Conservation (phyloP, 2,329 filamentous ascomycete genomes). For the Orbilia brochopaga region DNA sequence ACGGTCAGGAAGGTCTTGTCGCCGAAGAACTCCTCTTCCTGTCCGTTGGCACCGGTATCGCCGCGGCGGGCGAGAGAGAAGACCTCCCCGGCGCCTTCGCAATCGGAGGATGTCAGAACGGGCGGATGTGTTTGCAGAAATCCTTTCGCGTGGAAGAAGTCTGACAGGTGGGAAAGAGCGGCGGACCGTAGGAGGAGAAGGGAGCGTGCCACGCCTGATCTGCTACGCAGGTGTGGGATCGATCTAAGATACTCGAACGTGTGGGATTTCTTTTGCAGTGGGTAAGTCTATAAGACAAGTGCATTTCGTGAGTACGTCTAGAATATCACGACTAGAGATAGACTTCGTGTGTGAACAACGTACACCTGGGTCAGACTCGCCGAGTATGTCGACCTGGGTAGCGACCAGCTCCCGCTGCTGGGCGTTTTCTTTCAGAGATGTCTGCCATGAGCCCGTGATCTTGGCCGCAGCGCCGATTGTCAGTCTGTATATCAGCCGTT, state of each 20-base stretch:
- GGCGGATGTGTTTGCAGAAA: slow-evolving; percentile 89
- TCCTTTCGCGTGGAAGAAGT: slow-evolving; percentile 73
- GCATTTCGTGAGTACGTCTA: background rate
- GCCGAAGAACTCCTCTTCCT: slow-evolving; percentile 71
- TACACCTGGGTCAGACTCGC: slow-evolving; percentile 79
- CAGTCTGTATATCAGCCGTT: slow-evolving; percentile 64
- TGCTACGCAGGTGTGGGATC: slow-evolving; percentile 82
- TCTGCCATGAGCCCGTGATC: slow-evolving; percentile 76
- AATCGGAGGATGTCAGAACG: slow-evolving; percentile 94
- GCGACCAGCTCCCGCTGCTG: slow-evolving; percentile 84
- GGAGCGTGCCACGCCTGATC: slow-evolving; percentile 79
- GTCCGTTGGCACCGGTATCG: slow-evolving; percentile 51
- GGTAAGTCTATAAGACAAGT: slow-evolving; percentile 70
- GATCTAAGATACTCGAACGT: slow-evolving; percentile 85
- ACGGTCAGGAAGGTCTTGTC: slow-evolving; percentile 93
- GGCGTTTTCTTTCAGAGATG: slow-evolving; percentile 69
- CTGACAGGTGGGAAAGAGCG: slow-evolving; percentile 72
- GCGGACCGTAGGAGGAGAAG: slow-evolving; percentile 83
- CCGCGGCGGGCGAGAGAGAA: slow-evolving; percentile 62
- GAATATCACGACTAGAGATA: background rate
- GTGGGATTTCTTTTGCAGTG: slow-evolving; percentile 96
- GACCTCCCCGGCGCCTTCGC: slow-evolving; percentile 93
- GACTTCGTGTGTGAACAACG: slow-evolving; percentile 27
- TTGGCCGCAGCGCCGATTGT: slow-evolving; percentile 80
- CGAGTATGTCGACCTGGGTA: slow-evolving; percentile 71